phyloP scores from a whole-genome alignment of 73 alveolate genomes.

The Symbiodinium natans region DNA sequence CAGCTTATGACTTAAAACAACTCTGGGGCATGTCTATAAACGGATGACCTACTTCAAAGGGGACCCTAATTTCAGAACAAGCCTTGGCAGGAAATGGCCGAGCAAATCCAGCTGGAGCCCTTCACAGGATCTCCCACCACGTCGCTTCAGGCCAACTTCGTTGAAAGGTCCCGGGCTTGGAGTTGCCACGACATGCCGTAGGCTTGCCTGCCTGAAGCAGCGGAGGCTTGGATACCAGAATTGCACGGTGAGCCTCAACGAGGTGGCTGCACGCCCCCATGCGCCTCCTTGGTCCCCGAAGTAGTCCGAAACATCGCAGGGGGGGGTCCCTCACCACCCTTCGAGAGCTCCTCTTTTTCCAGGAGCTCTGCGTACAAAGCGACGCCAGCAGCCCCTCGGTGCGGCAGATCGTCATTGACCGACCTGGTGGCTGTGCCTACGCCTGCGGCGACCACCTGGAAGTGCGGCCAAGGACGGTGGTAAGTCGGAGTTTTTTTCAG shows the following conservation, averaged over 20 bases:
- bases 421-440: slow-evolving; percentile 36
- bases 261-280: too few species aligned
- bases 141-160: background rate
- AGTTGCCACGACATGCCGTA: too few species aligned
- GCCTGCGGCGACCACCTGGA: slow-evolving; percentile 85
- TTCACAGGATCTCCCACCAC: background rate
- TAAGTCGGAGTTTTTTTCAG: background rate
- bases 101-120: background rate
- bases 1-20: too few species aligned
- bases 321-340: background rate
- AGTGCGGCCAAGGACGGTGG: slow-evolving; percentile 33
- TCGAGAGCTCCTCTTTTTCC: background rate
- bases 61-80: too few species aligned
- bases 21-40: too few species aligned
- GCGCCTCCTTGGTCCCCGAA: background rate
- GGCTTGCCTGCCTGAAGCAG: background rate
- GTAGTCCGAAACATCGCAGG: background rate
- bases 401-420: slow-evolving; percentile 61
- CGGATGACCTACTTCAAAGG: too few species aligned
- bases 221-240: slow-evolving; percentile 48
- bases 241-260: slow-evolving; percentile 48
- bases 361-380: slow-evolving; percentile 59
- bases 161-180: background rate
- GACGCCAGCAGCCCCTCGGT: slow-evolving; percentile 68
- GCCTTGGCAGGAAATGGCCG: background rate